phyloP scores from a whole-genome alignment of 257 asterid genomes.

The Primulina eburnea region DNA sequence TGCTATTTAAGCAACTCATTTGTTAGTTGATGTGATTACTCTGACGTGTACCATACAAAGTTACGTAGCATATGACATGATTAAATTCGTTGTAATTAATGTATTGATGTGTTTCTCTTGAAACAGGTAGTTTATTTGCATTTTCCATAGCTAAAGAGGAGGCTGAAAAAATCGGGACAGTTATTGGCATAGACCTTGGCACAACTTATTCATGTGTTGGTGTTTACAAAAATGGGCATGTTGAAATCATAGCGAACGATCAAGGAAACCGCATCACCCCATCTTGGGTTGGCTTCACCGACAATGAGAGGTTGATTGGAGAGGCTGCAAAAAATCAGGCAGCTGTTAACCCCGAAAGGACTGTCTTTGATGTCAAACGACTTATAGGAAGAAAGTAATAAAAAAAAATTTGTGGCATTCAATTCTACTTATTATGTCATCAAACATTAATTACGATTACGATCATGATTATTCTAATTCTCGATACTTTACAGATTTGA shows the following conservation, averaged over 20 bases:
- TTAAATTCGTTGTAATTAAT: background rate
- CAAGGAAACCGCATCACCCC: slow-evolving; percentile 86
- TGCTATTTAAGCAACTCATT: no score
- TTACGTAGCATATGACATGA: no score
- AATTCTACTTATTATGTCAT: background rate
- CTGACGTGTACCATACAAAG: no score
- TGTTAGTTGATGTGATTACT: no score
- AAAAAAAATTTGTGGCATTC: no score
- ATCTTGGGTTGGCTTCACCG: slow-evolving; percentile 79
- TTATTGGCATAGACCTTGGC: slow-evolving; percentile 73
- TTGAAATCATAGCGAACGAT: slow-evolving; percentile 73
- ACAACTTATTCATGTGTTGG: slow-evolving; percentile 84
- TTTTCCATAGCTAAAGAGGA: slow-evolving; percentile 58
- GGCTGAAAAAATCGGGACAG: slow-evolving; percentile 62
- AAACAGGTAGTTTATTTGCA: slow-evolving; percentile 53
- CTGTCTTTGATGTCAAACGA: slow-evolving; percentile 72
- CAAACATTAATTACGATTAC: background rate
- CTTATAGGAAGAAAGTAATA: slow-evolving; percentile 74
- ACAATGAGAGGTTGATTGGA: slow-evolving; percentile 67
- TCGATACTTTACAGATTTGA: slow-evolving; percentile 44
- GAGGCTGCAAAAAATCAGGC: slow-evolving; percentile 85
- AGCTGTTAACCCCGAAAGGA: slow-evolving; percentile 69
- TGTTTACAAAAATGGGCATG: slow-evolving; percentile 70
- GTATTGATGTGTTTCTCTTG: slow-evolving; percentile 22
- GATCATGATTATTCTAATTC: background rate